Base-by-base conservation (phyloP, 208 protist genomes). In the Crithidia sp. region DNA sequence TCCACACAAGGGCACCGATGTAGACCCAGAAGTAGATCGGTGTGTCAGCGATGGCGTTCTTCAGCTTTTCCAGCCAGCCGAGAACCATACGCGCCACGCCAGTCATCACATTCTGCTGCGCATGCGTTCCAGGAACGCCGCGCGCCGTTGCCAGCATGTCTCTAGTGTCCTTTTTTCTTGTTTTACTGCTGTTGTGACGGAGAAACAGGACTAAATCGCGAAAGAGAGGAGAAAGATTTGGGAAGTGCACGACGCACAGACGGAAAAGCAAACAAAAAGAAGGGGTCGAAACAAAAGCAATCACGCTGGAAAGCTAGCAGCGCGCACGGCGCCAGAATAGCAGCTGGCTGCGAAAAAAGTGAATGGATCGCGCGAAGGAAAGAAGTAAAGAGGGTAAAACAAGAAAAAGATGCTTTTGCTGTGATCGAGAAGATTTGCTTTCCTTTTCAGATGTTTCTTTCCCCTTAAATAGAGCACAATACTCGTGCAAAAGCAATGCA, bases 1-100 rank as follows among this genome's bases (percentile, higher is more conserved):
- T 81, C 74, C 88, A 93, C 10, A 89, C 39, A 49, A 91, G 71
- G 13, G 85, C 84, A 37, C 83, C 87, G 12, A 83, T 79, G 79
- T 93, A 94, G 19, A 96, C 74, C 82, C 84, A 92, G 65, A 90
- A 82, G 67, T 88, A 91, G 7, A 92, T 56, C 28, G 91, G 87
- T 37, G 82, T 92, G 52, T 67, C 67, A 7, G 73, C 63, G 9
- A 91, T 55, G 2, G 75, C 68, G 53, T 66, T 70, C 61, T 74
- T 79, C 47, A 73, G 39, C 61, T 56, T 79, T 47, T 74, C 62
- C 39, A 79, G 43, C 67, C 58, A 74, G 8, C 54, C 43, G 14
- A 79, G 52, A 39, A 79, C 61, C n/a, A 61, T 73, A 50, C 74
- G 74, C 28, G 66, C 67, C 59, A 74, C 60, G 45, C 52, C 66